A percentile compares a stretch with the other conserved stretches of the same genome.
phyloP scores from a whole-genome alignment of 768 basidiomycete genomes.

The Botryobasidium botryosum region DNA sequence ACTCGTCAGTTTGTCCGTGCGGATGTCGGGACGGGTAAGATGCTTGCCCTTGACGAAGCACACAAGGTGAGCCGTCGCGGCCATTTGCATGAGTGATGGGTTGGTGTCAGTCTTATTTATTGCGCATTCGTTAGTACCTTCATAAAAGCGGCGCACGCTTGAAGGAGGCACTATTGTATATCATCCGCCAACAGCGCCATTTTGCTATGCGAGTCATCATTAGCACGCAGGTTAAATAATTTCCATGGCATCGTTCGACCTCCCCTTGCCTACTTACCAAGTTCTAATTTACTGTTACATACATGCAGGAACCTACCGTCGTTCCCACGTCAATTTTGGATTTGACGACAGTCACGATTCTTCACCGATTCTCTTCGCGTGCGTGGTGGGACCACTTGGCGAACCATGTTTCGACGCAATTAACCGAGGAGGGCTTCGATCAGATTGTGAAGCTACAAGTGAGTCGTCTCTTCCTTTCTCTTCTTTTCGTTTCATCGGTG shows the following conservation, averaged over 20 bases:
- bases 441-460: conserved; percentile 50
- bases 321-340: conserved; percentile 3
- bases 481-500: too few relatives aligned
- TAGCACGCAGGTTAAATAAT: conserved; percentile 6
- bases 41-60: conserved; percentile 6
- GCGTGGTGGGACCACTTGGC: conserved; percentile 24
- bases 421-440: conserved; percentile 44
- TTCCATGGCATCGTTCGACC: too few relatives aligned
- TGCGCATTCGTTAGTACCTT: not conserved
- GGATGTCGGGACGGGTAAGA: conserved; percentile 3
- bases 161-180: not conserved
- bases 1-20: conserved; percentile 37
- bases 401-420: conserved; percentile 28
- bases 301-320: conserved; percentile 6
- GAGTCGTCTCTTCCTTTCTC: too few relatives aligned
- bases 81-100: not conserved
- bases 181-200: conserved; percentile 7
- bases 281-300: too few relatives aligned
- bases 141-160: conserved; percentile 20
- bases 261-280: too few relatives aligned
- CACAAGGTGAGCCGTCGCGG: conserved; percentile 24
- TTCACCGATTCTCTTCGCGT: conserved; percentile 1
- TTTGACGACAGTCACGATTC: conserved; percentile 4
- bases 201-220: conserved; percentile 6
- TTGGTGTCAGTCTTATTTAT: not conserved